A percentile compares a stretch with the other conserved stretches of the same genome.
phyloP scores from a whole-genome alignment of 768 basidiomycete genomes.

The Chlorophyllum brunneum region DNA sequence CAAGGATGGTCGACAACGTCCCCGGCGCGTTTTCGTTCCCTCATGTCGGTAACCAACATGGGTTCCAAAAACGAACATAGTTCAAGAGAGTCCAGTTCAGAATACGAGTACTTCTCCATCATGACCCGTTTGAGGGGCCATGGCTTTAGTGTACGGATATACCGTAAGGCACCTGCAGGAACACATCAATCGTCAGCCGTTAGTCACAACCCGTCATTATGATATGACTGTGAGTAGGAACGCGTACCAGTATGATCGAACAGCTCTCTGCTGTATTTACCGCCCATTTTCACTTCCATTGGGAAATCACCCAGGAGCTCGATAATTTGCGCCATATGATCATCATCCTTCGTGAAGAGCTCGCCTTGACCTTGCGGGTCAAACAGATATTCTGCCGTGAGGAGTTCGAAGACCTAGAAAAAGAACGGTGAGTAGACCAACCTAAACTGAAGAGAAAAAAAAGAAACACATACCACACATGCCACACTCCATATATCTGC shows the following conservation, averaged over 20 bases:
- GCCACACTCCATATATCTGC: conserved; percentile 92
- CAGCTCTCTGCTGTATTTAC: conserved; percentile 79
- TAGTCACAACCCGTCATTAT: conserved; percentile 2
- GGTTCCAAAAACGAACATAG: conserved; percentile 69
- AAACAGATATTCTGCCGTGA: conserved; percentile 90
- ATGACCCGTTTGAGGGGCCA: conserved; percentile 85
- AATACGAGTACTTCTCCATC: conserved; percentile 83
- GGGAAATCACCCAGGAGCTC: conserved; percentile 84
- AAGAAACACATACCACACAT: conserved; percentile 59
- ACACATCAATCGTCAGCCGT: background rate
- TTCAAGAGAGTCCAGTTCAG: conserved; percentile 49
- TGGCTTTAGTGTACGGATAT: conserved; percentile 69
- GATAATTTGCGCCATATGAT: conserved; percentile 94
- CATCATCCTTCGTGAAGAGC: conserved; percentile 88
- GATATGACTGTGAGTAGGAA: conserved; percentile 5
- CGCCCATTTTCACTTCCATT: conserved; percentile 72
- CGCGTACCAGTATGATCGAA: conserved; percentile 69
- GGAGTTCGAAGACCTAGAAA: conserved; percentile 73
- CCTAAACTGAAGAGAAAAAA: background rate
- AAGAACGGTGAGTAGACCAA: conserved; percentile 1
- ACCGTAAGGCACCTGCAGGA: conserved; percentile 57
- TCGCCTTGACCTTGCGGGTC: conserved; percentile 82
- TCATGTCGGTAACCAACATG: conserved; percentile 72
- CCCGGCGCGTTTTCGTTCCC: conserved; percentile 62
- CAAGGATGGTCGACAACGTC: conserved; percentile 76